Evolutionary conservation across 805 yeast species (phyloP), one percentile per base, ranked within the genome.

Genomic region (Candida golubevii): DNA sequence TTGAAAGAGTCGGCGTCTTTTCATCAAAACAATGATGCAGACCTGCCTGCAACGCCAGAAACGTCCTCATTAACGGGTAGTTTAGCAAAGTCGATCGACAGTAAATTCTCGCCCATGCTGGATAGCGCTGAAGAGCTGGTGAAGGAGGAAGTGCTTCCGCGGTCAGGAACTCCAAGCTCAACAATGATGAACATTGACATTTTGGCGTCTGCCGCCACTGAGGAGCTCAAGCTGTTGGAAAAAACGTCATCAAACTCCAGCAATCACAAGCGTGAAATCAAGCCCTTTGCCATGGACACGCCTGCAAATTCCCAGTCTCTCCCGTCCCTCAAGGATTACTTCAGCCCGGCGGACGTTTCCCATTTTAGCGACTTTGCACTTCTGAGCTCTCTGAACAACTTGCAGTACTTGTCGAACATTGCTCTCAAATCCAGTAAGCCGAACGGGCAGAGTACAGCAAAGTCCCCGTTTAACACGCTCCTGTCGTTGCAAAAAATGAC

Each of bases 401-500:
- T 57, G 35, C 61, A 57, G 35, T 77, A 73, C 50, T 62, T 61
- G 14, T 62, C 65, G 5, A 75, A 74, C 46, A 71, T 71, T 33
- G 65, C 64, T 0, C 64, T 62, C 11, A 69, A 62, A 47, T 39
- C 74, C 51, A 51, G 55, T 27, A 37, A 46, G 33, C 39, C 15
- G 27, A 40, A 52, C 34, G 61, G 68, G 35, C 67, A 72, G 2
- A 60, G 57, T 38, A 62, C 63, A n/a, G 34, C 45, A 37, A 49
- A 48, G 52, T 39, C 38, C 38, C 38, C 43, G 4, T 52, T 70
- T 36, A 67, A 58, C 54, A 62, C 76, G 6, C 60, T 72, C 35
- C 64, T 72, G 38, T 74, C 85, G 3, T 60, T 82, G 42, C 85
- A 81, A 57, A 69, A 82, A 56, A 78, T 81, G 83, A 81, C 85